Evolutionary conservation across 2,329 filamentous ascomycete genomes (phyloP).

Genomic region (Trichothecium sympodiale): DNA sequence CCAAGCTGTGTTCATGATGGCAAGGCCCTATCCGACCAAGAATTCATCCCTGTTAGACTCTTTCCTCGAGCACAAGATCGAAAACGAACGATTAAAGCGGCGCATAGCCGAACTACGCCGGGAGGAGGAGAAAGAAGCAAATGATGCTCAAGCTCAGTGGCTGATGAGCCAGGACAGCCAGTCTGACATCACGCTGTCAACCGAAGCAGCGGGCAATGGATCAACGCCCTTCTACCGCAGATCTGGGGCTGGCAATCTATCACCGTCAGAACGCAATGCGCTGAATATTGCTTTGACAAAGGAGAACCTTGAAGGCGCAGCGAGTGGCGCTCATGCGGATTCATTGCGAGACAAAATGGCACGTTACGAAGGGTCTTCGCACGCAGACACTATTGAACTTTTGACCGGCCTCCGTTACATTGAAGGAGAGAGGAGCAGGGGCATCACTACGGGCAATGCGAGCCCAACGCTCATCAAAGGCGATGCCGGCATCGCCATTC

Average conservation of each 20-base stretch:
- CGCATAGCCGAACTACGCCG: conserved; percentile 75
- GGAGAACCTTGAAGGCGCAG: conserved; percentile 68
- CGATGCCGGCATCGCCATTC: conserved; percentile 77
- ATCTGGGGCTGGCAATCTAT: conserved; percentile 25
- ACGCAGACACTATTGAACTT: conserved; percentile 85
- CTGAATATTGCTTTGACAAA: conserved; percentile 62
- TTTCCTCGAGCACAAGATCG: conserved; percentile 92
- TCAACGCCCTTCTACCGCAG: conserved; percentile 16
- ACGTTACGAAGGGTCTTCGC: conserved; percentile 63
- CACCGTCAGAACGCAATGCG: conserved; percentile 54
- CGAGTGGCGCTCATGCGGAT: conserved; percentile 51
- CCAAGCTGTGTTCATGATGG: conserved; percentile 88
- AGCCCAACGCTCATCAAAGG: conserved; percentile 75
- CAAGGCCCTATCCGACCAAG: conserved; percentile 78
- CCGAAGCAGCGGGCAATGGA: conserved; percentile 6
- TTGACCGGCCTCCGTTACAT: conserved; percentile 79
- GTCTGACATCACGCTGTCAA: conserved; percentile 39
- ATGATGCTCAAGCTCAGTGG: conserved; percentile 53
- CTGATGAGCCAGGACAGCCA: conserved; percentile 44
- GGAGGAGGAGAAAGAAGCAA: conserved; percentile 74
- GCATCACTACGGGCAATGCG: conserved; percentile 76
- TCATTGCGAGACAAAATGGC: conserved; percentile 79
- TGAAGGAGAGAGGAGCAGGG: conserved; percentile 78
- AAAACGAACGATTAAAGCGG: conserved; percentile 78
- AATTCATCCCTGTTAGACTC: conserved; percentile 80